Conservation (phyloP, 768 basidiomycete species). For the Phallus indusiatus region DNA sequence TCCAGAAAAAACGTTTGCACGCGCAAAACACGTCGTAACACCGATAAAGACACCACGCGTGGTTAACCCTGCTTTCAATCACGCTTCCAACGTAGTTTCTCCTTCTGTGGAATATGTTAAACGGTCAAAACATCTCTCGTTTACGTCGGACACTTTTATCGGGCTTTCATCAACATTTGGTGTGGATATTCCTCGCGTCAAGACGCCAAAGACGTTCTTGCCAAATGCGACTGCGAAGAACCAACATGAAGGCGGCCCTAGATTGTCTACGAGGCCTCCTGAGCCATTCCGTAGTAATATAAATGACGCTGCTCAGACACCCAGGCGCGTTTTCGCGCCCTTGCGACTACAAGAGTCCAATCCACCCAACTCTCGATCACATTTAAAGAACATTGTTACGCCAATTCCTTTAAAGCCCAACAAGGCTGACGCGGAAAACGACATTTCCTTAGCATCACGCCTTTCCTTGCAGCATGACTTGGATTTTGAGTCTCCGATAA, state of each 20-base stretch:
- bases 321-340: too few relatives aligned
- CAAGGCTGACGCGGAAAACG: too few relatives aligned
- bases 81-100: background rate
- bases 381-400: too few relatives aligned
- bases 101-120: background rate
- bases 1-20: background rate
- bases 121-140: background rate
- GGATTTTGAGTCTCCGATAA: background rate
- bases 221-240: background rate
- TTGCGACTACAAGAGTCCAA: too few relatives aligned
- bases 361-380: too few relatives aligned
- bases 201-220: background rate
- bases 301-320: too few relatives aligned
- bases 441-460: too few relatives aligned
- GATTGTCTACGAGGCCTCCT: too few relatives aligned
- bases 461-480: too few relatives aligned
- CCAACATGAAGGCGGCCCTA: too few relatives aligned
- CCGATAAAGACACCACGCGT: background rate
- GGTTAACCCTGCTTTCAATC: background rate
- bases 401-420: too few relatives aligned
- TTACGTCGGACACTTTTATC: background rate
- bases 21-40: background rate
- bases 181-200: background rate
- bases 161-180: background rate
- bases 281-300: too few relatives aligned